Conservation (phyloP, 768 basidiomycete species). For the Rhodosporidiobolus odoratus region DNA sequence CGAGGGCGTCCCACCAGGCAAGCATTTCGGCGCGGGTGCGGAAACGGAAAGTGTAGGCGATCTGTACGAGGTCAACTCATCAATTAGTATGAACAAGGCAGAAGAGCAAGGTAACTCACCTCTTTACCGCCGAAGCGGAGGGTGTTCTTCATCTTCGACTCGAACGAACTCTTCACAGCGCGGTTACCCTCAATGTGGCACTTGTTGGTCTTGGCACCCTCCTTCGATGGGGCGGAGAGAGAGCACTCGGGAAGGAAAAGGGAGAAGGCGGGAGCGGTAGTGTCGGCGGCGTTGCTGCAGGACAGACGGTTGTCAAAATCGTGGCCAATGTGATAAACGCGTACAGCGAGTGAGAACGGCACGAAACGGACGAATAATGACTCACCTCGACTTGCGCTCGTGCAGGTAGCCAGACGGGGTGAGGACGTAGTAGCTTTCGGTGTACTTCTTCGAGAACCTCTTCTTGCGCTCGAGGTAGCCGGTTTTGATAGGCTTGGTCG, state of each 20-base stretch:
- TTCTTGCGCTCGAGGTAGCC: slow-evolving; percentile 45
- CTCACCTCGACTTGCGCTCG: slow-evolving; percentile 40
- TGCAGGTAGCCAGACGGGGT: slow-evolving; percentile 44
- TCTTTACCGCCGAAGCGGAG: slow-evolving; percentile 39
- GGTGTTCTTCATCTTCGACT: slow-evolving; percentile 35
- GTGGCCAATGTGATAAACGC: not conserved
- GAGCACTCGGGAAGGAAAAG: slow-evolving; percentile 45
- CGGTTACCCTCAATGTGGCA: slow-evolving; percentile 3
- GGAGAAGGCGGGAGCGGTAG: slow-evolving; percentile 38
- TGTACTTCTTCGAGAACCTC: slow-evolving; percentile 43
- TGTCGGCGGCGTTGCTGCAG: slow-evolving; percentile 43
- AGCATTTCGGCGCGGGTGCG: slow-evolving; percentile 38
- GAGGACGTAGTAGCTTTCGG: slow-evolving; percentile 42
- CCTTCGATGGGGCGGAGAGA: slow-evolving; percentile 39
- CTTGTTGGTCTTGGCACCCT: slow-evolving; percentile 34
- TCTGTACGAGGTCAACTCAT: not conserved
- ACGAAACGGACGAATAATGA: not conserved
- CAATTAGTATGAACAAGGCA: not conserved
- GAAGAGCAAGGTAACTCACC: not conserved
- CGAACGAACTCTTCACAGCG: not conserved
- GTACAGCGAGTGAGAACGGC: too few relatives aligned
- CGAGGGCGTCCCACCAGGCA: slow-evolving; percentile 34
- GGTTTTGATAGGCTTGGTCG: slow-evolving; percentile 40
- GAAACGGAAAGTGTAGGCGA: slow-evolving; percentile 40
- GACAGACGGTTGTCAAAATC: not conserved